A percentile compares a stretch with the other conserved stretches of the same genome.
These are phyloP conservation scores for Rosa multiflora DNA, from an alignment of 306 rosid species.

Conservation along the genomic window DNA sequence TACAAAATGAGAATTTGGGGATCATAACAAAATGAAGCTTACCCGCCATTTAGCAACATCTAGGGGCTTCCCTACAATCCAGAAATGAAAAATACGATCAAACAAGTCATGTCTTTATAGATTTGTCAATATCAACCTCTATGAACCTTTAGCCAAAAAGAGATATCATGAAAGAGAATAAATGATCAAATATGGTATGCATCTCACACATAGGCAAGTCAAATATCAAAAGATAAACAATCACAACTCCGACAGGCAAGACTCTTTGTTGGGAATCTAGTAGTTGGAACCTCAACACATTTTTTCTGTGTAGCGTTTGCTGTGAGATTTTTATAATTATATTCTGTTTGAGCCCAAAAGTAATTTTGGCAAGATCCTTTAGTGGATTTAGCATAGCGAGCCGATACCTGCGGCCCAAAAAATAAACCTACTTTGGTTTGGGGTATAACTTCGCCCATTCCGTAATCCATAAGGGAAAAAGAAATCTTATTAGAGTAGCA, in stretches of 20 bases:
- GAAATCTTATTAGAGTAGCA: too few relatives aligned
- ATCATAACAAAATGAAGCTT: constrained; percentile 26
- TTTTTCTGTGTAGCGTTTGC: not conserved
- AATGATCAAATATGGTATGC: not conserved
- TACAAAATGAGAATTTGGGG: not conserved
- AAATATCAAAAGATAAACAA: not conserved
- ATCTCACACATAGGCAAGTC: not conserved
- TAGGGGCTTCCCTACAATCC: constrained; percentile 56
- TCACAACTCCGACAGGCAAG: not conserved
- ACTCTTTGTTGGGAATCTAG: not conserved
- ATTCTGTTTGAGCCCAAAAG: too few relatives aligned
- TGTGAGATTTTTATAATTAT: not conserved
- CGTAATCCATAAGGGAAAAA: too few relatives aligned
- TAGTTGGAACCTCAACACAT: not conserved
- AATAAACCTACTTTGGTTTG: too few relatives aligned
- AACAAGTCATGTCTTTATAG: constrained; percentile 23
- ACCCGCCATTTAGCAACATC: constrained; percentile 82
- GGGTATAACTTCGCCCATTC: too few relatives aligned
- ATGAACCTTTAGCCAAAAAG: constrained; percentile 56
- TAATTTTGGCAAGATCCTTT: too few relatives aligned
- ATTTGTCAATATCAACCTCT: constrained; percentile 61
- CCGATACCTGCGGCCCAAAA: too few relatives aligned
- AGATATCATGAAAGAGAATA: constrained; percentile 19
- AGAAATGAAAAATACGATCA: constrained; percentile 12
- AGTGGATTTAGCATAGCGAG: too few relatives aligned